These are phyloP conservation scores for Penicillium canariense DNA, from an alignment of 495 filamentous ascomycete genomes.

Conservation along the genomic window DNA sequence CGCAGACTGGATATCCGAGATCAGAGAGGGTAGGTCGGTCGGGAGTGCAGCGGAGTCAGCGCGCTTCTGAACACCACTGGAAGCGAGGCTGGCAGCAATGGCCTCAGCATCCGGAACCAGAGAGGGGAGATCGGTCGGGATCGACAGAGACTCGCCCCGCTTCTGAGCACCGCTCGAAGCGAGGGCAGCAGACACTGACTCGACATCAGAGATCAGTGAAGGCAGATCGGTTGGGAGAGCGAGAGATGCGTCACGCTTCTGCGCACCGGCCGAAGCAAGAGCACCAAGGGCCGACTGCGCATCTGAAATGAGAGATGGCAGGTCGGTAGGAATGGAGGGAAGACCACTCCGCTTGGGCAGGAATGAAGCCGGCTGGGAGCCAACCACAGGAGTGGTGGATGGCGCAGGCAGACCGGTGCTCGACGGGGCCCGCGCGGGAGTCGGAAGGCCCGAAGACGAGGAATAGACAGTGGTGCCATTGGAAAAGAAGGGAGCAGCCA, in stretches of 20 bases:
- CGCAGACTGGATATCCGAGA: conserved; percentile 10
- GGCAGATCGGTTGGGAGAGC: conserved; percentile 9
- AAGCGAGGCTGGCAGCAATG: conserved; percentile 7
- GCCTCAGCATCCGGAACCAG: conserved; percentile 14
- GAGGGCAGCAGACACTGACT: conserved; percentile 1
- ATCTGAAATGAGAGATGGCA: conserved; percentile 3
- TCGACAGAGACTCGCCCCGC: conserved; percentile 10
- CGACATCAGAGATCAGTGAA: conserved; percentile 8
- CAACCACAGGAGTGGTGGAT: not conserved
- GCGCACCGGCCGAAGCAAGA: conserved; percentile 6
- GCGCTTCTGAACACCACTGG: conserved; percentile 14
- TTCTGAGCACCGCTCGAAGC: conserved; percentile 9
- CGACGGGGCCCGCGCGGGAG: conserved; percentile 8
- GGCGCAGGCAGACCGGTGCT: not conserved
- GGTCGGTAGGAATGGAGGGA: conserved; percentile 5
- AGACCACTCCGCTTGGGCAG: not conserved
- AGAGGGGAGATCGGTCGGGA: conserved; percentile 19
- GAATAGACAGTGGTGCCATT: conserved; percentile 10
- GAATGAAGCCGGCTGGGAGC: conserved; percentile 4
- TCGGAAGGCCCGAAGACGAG: too few species aligned
- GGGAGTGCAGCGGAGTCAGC: conserved; percentile 9
- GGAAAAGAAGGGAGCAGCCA: conserved; percentile 16
- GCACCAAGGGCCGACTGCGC: conserved; percentile 4
- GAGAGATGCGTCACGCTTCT: conserved; percentile 5
- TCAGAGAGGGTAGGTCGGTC: conserved; percentile 7